Evolutionary conservation across 306 rosid species (phyloP), one percentile per base, ranked within the genome.

Genomic region (Begonia masoniana): DNA sequence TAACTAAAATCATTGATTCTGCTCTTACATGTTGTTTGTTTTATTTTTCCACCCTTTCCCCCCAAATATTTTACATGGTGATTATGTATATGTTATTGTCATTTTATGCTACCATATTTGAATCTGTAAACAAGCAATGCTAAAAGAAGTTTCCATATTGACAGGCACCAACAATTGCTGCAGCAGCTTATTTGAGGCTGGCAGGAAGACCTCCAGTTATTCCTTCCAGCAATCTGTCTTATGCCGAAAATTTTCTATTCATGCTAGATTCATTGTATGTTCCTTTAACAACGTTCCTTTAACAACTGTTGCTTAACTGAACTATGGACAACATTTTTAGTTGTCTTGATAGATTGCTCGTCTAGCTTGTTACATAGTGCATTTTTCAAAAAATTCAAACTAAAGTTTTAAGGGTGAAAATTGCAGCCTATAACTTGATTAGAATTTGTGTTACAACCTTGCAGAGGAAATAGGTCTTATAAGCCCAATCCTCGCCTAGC

Each of bases 221-320:
- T 52, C 96, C 96, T 59, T 81, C 96, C 23, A 83, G 66, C 73
- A 71, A 63, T 56, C 88, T 83, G 57, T 83, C 96, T 49, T 87
- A 80, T 72, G 64, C 96, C 0, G 94, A 83, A 71, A 87, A 83
- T 67, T 83, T 87, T 73, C 68, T 87, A 35, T 87, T 83, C 87
- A 87, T 87, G 96, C 94, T 87, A 51, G 96, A 87, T 69, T 87
- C 96, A 51, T 52, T 80, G 96, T 87, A 83, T 9, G 89, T 69
- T 60, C 12, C 31, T 23, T 43, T 6, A 26, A 10, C 19, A 49
- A 26, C n/a, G 89, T 69, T 60, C 12, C 26, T 23, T 43, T 6
- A 26, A 10, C 19, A 49, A 26, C n/a, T n/a, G n/a, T n/a, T n/a
- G n/a, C n/a, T 31, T 49, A 49, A 43, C 6, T 54, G 31, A 58